phyloP scores from a whole-genome alignment of 129 eudicot species.

The Solidago caesia region DNA sequence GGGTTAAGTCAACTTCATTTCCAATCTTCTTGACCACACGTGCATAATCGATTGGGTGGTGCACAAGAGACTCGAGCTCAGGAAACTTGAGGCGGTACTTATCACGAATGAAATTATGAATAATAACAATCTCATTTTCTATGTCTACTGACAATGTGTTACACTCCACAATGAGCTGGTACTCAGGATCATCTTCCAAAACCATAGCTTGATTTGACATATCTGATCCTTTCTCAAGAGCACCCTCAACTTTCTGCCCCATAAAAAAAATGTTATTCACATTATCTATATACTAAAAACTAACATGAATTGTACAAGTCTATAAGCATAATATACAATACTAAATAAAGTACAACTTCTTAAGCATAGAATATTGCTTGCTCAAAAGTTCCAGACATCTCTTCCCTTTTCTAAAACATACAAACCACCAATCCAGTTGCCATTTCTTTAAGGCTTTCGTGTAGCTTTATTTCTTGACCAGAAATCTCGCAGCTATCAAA shows the following conservation, averaged over 20 bases:
- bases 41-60: conserved; percentile 94
- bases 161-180: conserved; percentile 89
- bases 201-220: conserved; percentile 52
- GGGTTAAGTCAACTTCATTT: conserved; percentile 77
- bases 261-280: background rate
- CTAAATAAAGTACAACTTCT: no score
- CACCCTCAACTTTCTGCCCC: conserved; percentile 75
- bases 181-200: conserved; percentile 94
- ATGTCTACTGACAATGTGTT: conserved; percentile 92
- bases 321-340: no score
- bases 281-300: no score
- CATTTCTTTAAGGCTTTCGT: no score
- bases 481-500: no score
- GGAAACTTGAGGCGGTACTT: conserved; percentile 86
- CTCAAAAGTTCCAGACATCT: no score
- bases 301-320: no score
- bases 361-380: no score
- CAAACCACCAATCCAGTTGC: no score
- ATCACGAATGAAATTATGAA: conserved; percentile 86
- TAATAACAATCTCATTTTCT: conserved; percentile 77
- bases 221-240: conserved; percentile 64
- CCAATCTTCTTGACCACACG: conserved; percentile 91
- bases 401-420: no score
- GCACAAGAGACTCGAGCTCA: conserved; percentile 93
- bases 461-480: no score